Percentiles rank a stretch among this genome's conserved stretches.
These are phyloP conservation scores for Thalassiosira mediterranea DNA, from an alignment of 352 stramenopile species.

Conservation along the genomic window DNA sequence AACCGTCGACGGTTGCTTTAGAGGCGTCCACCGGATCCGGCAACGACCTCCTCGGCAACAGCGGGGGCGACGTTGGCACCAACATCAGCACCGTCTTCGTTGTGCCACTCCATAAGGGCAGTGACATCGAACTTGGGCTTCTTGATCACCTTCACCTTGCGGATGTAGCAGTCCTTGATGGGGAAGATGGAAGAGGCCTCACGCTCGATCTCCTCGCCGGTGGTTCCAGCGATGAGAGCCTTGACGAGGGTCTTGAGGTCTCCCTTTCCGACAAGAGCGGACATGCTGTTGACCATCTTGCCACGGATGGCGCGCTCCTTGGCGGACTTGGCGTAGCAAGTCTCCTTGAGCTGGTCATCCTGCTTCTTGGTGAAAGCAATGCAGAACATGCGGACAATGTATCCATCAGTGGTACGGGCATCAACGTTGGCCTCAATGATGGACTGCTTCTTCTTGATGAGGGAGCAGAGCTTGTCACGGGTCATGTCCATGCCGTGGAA, in stretches of 20 bases:
- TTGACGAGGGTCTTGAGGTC: constrained; percentile 99
- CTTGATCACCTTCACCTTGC: constrained; percentile 99
- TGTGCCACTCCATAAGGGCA: constrained; percentile 99
- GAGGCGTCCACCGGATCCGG: constrained; percentile 79
- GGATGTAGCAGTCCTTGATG: constrained; percentile 98
- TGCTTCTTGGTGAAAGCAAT: constrained; percentile 99
- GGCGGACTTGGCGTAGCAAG: constrained; percentile 97
- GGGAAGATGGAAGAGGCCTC: constrained; percentile 97
- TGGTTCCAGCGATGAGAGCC: constrained; percentile 98
- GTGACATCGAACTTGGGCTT: constrained; percentile 99
- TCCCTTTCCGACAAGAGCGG: constrained; percentile 95
- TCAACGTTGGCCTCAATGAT: constrained; percentile 99
- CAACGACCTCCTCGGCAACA: constrained; percentile 71
- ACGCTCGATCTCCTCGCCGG: constrained; percentile 98
- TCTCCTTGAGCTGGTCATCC: constrained; percentile 99
- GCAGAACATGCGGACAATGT: constrained; percentile 98
- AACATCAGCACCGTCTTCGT: constrained; percentile 85
- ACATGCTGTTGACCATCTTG: constrained; percentile 99
- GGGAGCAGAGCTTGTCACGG: constrained; percentile 99
- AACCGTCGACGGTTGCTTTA: constrained; percentile 46
- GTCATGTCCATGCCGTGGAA: constrained; percentile 93
- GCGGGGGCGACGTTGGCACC: constrained; percentile 69
- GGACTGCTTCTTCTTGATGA: constrained; percentile 99
- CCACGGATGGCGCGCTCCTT: constrained; percentile 97
- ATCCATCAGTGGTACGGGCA: constrained; percentile 98